Conservation (phyloP, 2,329 filamentous ascomycete genomes). For the Neurospora crassa region DNA sequence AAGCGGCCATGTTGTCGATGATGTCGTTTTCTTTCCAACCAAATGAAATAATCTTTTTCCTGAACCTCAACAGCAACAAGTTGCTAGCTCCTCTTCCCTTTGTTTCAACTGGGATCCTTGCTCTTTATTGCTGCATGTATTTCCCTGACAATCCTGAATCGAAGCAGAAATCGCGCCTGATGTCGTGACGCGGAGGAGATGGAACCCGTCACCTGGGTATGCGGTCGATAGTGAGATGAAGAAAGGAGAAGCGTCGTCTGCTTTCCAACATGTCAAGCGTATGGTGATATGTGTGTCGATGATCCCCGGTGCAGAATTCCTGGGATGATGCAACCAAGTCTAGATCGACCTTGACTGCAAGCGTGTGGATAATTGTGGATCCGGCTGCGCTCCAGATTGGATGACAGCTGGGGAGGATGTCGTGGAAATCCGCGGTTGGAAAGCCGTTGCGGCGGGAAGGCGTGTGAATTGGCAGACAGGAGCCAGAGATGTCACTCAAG, state of each 20-base stretch:
- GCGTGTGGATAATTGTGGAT: conserved; percentile 30
- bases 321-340: conserved; percentile 29
- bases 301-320: conserved; percentile 24
- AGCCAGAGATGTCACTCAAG: conserved; percentile 16
- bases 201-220: conserved; percentile 51
- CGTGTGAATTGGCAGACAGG: conserved; percentile 17
- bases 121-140: conserved; percentile 13
- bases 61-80: neutral
- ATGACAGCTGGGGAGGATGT: conserved; percentile 10
- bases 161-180: conserved; percentile 28
- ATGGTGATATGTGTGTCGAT: conserved; percentile 23
- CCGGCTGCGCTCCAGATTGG: conserved; percentile 25
- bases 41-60: neutral
- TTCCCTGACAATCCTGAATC: conserved; percentile 8
- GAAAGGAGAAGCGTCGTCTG: conserved; percentile 43
- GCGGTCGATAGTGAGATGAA: conserved; percentile 46
- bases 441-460: conserved; percentile 5
- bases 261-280: conserved; percentile 47
- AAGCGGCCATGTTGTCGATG: conserved; percentile 30
- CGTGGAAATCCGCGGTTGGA: conserved; percentile 1
- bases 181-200: conserved; percentile 37
- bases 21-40: conserved; percentile 5
- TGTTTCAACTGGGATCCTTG: conserved; percentile 9
- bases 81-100: neutral
- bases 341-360: conserved; percentile 25